Evolutionary conservation across 2,329 filamentous ascomycete genomes (phyloP), one percentile per base, ranked within the genome.

Genomic region (Scopulariopsis brevicaulis): DNA sequence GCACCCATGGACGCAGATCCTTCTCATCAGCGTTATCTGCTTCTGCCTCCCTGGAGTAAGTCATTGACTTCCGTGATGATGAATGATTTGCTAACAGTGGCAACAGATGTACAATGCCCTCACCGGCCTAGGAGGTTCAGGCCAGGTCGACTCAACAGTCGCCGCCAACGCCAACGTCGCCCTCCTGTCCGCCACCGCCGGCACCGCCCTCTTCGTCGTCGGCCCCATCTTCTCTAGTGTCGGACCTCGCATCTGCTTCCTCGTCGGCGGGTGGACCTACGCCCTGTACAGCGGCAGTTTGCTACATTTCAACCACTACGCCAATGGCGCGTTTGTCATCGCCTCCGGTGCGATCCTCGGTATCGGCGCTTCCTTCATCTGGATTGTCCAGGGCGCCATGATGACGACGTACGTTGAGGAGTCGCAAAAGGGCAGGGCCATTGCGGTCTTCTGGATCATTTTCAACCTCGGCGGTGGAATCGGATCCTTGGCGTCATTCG

Each of bases 381-480:
- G 89, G 89, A 86, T 85, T 35, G 89, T 87, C 1, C 89, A 93
- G 72, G 89, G 89, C 59, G 85, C 87, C 60, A 89, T 93, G 66
- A 92, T 93, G 86, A 93, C 96, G 83, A 85, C 88, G 46, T 96
- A 96, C 70, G 91, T 91, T 1, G 77, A 81, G 22, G 92, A 96
- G 73, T 71, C 82, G 37, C 82, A 83, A 62, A 96, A 96, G 77
- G 92, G 92, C 51, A 85, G 86, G 60, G 96, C 90, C 70, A 96
- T 96, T 69, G 88, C 88, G 60, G 85, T 84, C 75, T 96, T 96
- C 74, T 96, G 92, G 92, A 85, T 91, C 70, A 95, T 96, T 66
- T 96, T 96, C 79, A 96, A 96, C 72, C 72, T 92, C 60, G 92
- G 92, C 64, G 91, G 85, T 65, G 91, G 96, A 61, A 90, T 96